These are phyloP conservation scores for Agrocybe chaxingu DNA, from an alignment of 768 basidiomycete genomes.

Conservation along the genomic window DNA sequence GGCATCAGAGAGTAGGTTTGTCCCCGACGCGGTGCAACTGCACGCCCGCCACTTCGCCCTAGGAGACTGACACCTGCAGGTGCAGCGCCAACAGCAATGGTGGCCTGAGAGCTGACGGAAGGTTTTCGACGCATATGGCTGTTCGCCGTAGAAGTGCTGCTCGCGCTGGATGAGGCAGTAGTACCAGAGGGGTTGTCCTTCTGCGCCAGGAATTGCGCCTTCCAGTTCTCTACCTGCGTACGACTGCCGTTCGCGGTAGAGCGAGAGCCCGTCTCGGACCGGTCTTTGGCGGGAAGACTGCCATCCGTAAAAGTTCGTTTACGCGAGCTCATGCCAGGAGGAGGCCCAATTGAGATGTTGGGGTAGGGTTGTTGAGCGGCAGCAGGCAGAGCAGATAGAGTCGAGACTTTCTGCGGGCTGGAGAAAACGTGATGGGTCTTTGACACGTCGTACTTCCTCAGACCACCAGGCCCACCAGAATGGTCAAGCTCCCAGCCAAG, in stretches of 20 bases:
- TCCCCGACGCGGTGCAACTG: conserved; percentile 33
- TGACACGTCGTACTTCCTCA: conserved; percentile 27
- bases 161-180: background rate
- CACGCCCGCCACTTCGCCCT: conserved; percentile 24
- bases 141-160: background rate
- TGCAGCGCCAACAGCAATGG: conserved; percentile 13
- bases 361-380: conserved; percentile 15
- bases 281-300: conserved; percentile 5
- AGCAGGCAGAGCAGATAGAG: background rate
- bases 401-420: conserved; percentile 5
- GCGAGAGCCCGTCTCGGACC: conserved; percentile 14
- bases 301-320: conserved; percentile 15
- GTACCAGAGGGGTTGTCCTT: conserved; percentile 2
- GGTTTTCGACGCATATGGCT: background rate
- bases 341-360: conserved; percentile 10
- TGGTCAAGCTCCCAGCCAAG: conserved; percentile 37
- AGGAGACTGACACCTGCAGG: too few relatives aligned
- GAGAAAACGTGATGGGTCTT: conserved; percentile 15
- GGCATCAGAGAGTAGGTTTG: conserved; percentile 28
- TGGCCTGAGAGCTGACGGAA: conserved; percentile 18
- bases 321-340: conserved; percentile 9
- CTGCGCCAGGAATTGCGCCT: conserved; percentile 11
- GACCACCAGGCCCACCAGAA: conserved; percentile 20
- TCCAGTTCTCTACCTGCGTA: conserved; percentile 20
- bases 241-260: conserved; percentile 12